Percentiles rank a stretch among this genome's conserved stretches.
Conservation (phyloP, 1,139 yeast genomes). For the Hansenula lynferdii region DNA sequence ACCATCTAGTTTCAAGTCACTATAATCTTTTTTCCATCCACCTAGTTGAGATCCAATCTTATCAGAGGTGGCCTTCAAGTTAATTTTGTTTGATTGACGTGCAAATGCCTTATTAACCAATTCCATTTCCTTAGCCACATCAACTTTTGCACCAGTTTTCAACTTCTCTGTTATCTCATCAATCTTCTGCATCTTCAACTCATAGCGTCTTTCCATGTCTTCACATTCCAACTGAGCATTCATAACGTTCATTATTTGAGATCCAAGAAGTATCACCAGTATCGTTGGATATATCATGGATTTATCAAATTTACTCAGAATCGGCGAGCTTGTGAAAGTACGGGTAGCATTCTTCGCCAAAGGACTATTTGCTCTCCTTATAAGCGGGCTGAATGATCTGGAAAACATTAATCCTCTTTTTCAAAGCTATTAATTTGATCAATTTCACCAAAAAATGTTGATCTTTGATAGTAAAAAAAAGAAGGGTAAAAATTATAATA, state of each 20-base stretch:
- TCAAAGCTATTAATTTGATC: no score
- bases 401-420: no score
- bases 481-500: no score
- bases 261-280: constrained; percentile 28
- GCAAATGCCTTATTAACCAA: constrained; percentile 28
- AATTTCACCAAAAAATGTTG: no score
- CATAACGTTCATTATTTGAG: constrained; percentile 30
- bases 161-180: constrained; percentile 25
- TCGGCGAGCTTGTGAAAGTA: not conserved
- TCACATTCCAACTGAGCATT: constrained; percentile 33
- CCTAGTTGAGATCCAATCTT: constrained; percentile 4
- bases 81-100: constrained; percentile 11
- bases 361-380: no score
- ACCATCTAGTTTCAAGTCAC: not conserved
- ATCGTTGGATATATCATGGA: constrained; percentile 26
- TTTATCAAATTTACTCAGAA: constrained; percentile 22
- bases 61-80: not conserved
- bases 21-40: constrained; percentile 1
- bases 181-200: constrained; percentile 27
- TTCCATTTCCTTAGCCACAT: constrained; percentile 27
- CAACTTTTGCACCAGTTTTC: constrained; percentile 22
- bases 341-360: not conserved
- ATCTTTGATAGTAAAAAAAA: no score
- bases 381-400: not conserved
- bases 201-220: constrained; percentile 33